These are phyloP conservation scores for Apiotrichum gamsii DNA, from an alignment of 1,284 basidiomycete genomes.

Conservation along the genomic window DNA sequence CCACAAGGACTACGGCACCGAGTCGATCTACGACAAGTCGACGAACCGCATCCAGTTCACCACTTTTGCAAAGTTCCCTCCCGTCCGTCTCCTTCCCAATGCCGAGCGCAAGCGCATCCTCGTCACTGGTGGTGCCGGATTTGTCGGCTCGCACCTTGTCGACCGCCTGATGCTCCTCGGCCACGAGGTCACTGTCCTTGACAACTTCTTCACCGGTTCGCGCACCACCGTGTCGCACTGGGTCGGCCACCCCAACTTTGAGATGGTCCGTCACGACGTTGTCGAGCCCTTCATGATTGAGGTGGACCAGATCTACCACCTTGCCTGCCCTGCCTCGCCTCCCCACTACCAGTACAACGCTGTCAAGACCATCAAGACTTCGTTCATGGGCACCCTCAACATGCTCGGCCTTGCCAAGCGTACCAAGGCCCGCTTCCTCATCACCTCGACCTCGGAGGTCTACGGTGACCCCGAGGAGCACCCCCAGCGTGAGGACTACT, in stretches of 20 bases:
- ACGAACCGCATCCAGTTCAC: constrained; percentile 79
- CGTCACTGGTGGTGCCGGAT: constrained; percentile 86
- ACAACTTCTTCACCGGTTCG: constrained; percentile 97
- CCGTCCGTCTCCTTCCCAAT: constrained; percentile 77
- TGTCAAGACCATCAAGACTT: constrained; percentile 95
- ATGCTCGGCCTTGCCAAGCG: constrained; percentile 98
- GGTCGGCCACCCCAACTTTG: constrained; percentile 97
- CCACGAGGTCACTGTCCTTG: constrained; percentile 93
- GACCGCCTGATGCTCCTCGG: constrained; percentile 96
- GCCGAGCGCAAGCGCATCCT: constrained; percentile 78
- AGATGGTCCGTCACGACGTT: constrained; percentile 93
- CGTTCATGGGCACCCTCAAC: constrained; percentile 93
- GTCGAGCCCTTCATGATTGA: constrained; percentile 95
- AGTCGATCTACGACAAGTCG: constrained; percentile 74
- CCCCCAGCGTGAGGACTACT: constrained; percentile 91
- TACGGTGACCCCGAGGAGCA: constrained; percentile 97
- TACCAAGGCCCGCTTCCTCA: constrained; percentile 92
- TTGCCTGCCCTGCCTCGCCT: constrained; percentile 92
- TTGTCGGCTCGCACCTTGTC: constrained; percentile 94
- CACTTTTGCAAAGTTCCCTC: constrained; percentile 81
- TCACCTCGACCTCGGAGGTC: constrained; percentile 86
- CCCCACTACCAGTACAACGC: constrained; percentile 93
- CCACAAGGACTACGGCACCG: constrained; percentile 59
- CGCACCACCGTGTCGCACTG: constrained; percentile 84
- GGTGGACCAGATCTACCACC: constrained; percentile 95